Percentiles rank a stretch among this genome's conserved stretches.
Evolutionary conservation across 495 filamentous ascomycete genomes (phyloP).

Genomic region (Trichoderma gamsii): DNA sequence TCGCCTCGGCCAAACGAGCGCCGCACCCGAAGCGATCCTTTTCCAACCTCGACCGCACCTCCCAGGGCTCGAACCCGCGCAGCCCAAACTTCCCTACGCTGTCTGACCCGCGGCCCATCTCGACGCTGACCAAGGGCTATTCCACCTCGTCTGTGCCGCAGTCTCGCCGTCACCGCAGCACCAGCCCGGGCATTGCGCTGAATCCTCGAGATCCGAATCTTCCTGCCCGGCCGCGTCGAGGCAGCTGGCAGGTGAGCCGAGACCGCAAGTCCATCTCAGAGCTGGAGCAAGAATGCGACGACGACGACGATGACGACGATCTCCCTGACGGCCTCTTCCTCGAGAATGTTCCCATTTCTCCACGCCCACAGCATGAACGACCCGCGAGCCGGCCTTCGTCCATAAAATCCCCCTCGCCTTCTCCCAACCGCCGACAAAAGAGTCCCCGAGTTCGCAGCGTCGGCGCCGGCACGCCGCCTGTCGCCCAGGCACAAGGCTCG

Average conservation of each 20-base stretch:
- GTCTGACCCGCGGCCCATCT: constrained; percentile 28
- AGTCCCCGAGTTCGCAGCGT: constrained; percentile 41
- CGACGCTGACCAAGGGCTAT: constrained; percentile 28
- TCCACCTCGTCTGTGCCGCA: constrained; percentile 26
- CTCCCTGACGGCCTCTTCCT: constrained; percentile 86
- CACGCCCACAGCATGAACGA: constrained; percentile 64
- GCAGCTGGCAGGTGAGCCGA: constrained; percentile 64
- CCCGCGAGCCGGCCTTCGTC: constrained; percentile 45
- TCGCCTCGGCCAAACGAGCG: constrained; percentile 22
- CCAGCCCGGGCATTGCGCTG: constrained; percentile 36
- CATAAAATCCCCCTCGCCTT: constrained; percentile 28
- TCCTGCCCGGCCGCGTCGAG: constrained; percentile 44
- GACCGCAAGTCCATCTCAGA: constrained; percentile 72
- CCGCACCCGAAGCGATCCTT: constrained; percentile 19
- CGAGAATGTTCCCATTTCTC: constrained; percentile 93
- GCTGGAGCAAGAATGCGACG: constrained; percentile 80
- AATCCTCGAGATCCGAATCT: constrained; percentile 39
- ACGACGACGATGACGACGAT: constrained; percentile 81
- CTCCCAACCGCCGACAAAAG: constrained; percentile 52
- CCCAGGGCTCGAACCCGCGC: constrained; percentile 29
- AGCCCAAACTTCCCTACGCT: constrained; percentile 26
- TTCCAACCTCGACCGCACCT: neutral
- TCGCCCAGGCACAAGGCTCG: constrained; percentile 43
- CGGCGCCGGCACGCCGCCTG: constrained; percentile 49
- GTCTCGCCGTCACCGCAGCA: constrained; percentile 30